These are phyloP conservation scores for Solanum pinnatisectum DNA, from an alignment of 257 asterid genomes.

Conservation along the genomic window DNA sequence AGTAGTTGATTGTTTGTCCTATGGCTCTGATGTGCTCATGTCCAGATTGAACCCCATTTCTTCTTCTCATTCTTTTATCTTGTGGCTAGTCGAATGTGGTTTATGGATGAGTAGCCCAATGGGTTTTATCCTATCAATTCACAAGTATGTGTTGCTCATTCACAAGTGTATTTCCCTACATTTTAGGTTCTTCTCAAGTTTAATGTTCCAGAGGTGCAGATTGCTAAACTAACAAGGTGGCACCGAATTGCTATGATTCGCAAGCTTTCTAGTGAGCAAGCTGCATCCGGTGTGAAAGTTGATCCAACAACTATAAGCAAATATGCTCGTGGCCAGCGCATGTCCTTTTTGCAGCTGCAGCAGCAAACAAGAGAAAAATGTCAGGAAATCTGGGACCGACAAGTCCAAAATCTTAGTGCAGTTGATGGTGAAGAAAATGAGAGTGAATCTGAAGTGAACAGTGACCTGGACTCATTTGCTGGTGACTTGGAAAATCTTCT, in stretches of 20 bases:
- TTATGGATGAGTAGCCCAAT: not conserved
- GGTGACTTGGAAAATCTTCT: slow-evolving; percentile 98
- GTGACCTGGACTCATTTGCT: slow-evolving; percentile 98
- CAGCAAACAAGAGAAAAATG: slow-evolving; percentile 99
- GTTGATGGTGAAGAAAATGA: slow-evolving; percentile 91
- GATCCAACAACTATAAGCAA: slow-evolving; percentile 95
- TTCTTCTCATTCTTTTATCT: not conserved
- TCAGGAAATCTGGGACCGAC: slow-evolving; percentile 98
- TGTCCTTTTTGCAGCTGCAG: slow-evolving; percentile 99
- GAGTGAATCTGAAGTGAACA: slow-evolving; percentile 90
- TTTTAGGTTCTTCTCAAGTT: slow-evolving; percentile 88
- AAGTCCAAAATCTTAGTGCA: slow-evolving; percentile 70
- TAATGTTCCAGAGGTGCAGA: slow-evolving; percentile 90
- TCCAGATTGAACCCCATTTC: not conserved
- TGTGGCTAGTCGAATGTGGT: not conserved
- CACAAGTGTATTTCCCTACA: slow-evolving; percentile 4
- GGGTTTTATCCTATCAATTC: not conserved
- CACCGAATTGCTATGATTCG: slow-evolving; percentile 96
- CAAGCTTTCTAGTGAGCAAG: slow-evolving; percentile 98
- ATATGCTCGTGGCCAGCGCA: slow-evolving; percentile 96
- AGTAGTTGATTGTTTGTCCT: not conserved
- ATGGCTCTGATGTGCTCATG: not conserved
- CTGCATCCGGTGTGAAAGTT: slow-evolving; percentile 91
- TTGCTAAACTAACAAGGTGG: slow-evolving; percentile 85
- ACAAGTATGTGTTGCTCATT: not conserved